Evolutionary conservation across 2,329 filamentous ascomycete genomes (phyloP).

Genomic region (Penicillium hesseltinei): DNA sequence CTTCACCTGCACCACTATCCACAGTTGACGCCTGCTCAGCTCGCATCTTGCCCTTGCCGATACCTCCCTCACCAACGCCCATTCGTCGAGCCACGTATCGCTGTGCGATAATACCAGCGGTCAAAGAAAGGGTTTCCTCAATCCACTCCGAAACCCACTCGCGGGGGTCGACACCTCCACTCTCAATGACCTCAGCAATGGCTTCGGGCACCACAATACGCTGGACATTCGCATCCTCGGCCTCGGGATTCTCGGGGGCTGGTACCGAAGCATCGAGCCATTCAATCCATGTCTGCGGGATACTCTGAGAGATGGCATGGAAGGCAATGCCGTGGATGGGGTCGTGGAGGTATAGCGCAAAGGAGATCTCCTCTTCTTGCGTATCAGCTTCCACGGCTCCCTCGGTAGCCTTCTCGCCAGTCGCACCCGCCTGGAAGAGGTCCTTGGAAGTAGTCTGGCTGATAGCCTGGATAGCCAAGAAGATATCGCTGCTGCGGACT

Average conservation of each 20-base stretch:
- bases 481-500: slow-evolving; percentile 88
- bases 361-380: slow-evolving; percentile 63
- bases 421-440: slow-evolving; percentile 64
- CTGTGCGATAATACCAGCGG: slow-evolving; percentile 84
- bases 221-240: slow-evolving; percentile 36
- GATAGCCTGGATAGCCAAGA: slow-evolving; percentile 91
- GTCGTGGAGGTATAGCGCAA: slow-evolving; percentile 77
- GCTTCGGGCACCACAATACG: slow-evolving; percentile 65
- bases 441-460: slow-evolving; percentile 61
- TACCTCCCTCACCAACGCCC: slow-evolving; percentile 84
- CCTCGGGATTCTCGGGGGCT: slow-evolving; percentile 39
- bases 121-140: slow-evolving; percentile 76
- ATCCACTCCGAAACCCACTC: slow-evolving; percentile 99
- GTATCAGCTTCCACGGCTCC: slow-evolving; percentile 38
- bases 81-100: slow-evolving; percentile 91
- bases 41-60: slow-evolving; percentile 55
- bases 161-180: slow-evolving; percentile 77
- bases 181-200: slow-evolving; percentile 77
- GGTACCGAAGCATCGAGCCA: slow-evolving; percentile 77
- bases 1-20: slow-evolving; percentile 60
- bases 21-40: slow-evolving; percentile 55
- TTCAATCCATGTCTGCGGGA: slow-evolving; percentile 81
- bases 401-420: slow-evolving; percentile 30
- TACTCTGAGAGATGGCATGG: slow-evolving; percentile 73
- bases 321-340: slow-evolving; percentile 90